phyloP scores from a whole-genome alignment of 306 rosid genomes.

The Oxytropis ochrocephala region DNA sequence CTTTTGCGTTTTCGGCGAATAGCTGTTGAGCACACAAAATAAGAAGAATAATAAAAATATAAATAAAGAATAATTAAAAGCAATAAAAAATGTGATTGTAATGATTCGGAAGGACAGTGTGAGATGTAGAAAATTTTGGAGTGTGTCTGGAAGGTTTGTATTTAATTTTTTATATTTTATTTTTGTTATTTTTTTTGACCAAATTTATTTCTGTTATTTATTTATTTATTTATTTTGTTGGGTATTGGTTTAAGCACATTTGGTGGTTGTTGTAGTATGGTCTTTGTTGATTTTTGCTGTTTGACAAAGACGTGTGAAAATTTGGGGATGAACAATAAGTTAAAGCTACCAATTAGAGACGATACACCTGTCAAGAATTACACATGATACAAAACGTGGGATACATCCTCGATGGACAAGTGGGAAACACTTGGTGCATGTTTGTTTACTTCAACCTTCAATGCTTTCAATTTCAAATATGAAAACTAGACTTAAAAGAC shows the following conservation, averaged over 20 bases:
- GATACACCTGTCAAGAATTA: neutral
- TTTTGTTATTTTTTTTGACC: neutral
- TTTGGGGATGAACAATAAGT: neutral
- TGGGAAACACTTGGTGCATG: neutral
- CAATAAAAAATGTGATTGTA: conserved; percentile 18
- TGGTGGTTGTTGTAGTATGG: neutral
- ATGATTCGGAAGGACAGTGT: conserved; percentile 15
- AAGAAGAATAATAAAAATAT: neutral
- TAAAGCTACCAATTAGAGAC: no score
- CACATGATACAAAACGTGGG: neutral
- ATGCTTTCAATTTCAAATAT: no score
- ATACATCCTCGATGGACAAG: neutral
- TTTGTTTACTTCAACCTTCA: no score
- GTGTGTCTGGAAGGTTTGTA: neutral
- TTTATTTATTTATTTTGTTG: neutral
- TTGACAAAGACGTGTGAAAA: neutral
- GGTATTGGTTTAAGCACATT: neutral
- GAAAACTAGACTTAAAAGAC: no score
- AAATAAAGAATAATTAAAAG: neutral
- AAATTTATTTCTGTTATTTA: no score
- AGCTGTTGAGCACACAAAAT: neutral
- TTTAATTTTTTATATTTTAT: neutral
- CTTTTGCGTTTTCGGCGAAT: neutral
- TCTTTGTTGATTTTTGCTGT: neutral
- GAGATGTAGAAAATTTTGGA: neutral